phyloP scores from a whole-genome alignment of 2,329 filamentous ascomycete genomes.

The Fusarium sp. region DNA sequence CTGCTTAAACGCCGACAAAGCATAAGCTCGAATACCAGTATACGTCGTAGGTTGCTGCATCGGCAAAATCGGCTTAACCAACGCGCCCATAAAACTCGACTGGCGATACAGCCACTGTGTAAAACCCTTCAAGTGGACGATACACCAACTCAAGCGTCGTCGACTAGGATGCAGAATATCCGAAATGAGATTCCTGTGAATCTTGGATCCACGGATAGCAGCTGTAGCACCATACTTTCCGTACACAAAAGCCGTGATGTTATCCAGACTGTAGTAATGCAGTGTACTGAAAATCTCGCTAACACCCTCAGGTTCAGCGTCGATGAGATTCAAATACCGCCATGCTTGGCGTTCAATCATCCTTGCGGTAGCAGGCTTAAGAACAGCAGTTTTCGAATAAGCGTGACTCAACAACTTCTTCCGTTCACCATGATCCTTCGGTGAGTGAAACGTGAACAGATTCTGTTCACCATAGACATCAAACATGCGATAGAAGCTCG shows the following conservation, averaged over 20 bases:
- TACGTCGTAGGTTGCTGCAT: constrained; percentile 39
- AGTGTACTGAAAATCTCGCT: constrained; percentile 36
- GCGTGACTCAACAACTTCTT: constrained; percentile 65
- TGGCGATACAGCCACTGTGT: constrained; percentile 36
- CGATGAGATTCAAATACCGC: constrained; percentile 25
- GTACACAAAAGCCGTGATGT: constrained; percentile 31
- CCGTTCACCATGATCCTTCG: constrained; percentile 57
- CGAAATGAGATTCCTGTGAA: constrained; percentile 16
- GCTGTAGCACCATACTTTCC: constrained; percentile 32
- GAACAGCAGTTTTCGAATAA: constrained; percentile 62
- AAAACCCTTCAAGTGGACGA: constrained; percentile 12
- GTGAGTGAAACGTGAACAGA: constrained; percentile 61
- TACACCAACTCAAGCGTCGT: constrained; percentile 31
- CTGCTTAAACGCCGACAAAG: constrained; percentile 19
- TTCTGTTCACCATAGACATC: constrained; percentile 64
- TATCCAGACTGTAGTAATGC: constrained; percentile 35
- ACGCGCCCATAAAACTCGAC: not conserved
- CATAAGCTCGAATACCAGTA: constrained; percentile 27
- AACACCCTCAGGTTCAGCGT: constrained; percentile 8
- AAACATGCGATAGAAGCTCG: constrained; percentile 66
- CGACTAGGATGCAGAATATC: constrained; percentile 37
- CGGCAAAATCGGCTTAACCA: constrained; percentile 22
- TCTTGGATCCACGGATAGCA: constrained; percentile 19
- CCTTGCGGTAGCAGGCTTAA: constrained; percentile 19
- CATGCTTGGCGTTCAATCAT: constrained; percentile 37